Base-by-base conservation (phyloP, 2,329 filamentous ascomycete species). In the Botrytis pseudocinerea region DNA sequence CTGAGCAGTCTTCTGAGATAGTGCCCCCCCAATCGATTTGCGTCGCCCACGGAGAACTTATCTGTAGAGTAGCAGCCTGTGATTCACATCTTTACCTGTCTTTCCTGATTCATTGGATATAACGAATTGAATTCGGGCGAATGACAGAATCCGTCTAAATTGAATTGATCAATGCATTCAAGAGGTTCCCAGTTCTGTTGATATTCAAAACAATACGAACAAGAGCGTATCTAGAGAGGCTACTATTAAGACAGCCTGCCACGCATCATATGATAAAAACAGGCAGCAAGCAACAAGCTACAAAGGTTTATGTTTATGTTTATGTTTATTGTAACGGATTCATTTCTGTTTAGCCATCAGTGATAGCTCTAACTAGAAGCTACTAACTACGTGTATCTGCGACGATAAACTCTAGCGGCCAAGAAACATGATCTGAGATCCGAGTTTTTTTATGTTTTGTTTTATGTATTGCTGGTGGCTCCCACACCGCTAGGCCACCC, bases 401-500 rank as follows among this genome's bases (percentile, higher is more conserved):
- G 68, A 38, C 54, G 54, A 61, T 68, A 69, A 16, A 68, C 18
- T 68, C 38, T n/a, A 68, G 48, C 54, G 48, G 66, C 70, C 22
- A 40, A 57, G 62, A 60, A 65, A 72, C 70, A 61, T 44, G 59
- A 51, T 68, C 28, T 72, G 70, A 69, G 40, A 46, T 46, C 70
- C 62, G 63, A 64, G 28, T 68, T 68, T 72, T 72, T 68, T 72
- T 68, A 48, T 59, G 62, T 72, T 60, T 69, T 71, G 22, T 57
- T 66, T 51, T 28, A 35, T 60, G 64, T 72, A 48, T 48, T 12
- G 69, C 44, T 63, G 69, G 69, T 42, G 14, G 44, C 35, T 48
- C 32, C 69, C 59, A 35, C 54, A 61, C 57, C 54, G 40, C 59
- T 48, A 16, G 48, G 65, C 35, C 8, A 68, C 64, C 32, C 65